Conservation (phyloP, 2,329 filamentous ascomycete genomes). For the Aplosporella prunicola region DNA sequence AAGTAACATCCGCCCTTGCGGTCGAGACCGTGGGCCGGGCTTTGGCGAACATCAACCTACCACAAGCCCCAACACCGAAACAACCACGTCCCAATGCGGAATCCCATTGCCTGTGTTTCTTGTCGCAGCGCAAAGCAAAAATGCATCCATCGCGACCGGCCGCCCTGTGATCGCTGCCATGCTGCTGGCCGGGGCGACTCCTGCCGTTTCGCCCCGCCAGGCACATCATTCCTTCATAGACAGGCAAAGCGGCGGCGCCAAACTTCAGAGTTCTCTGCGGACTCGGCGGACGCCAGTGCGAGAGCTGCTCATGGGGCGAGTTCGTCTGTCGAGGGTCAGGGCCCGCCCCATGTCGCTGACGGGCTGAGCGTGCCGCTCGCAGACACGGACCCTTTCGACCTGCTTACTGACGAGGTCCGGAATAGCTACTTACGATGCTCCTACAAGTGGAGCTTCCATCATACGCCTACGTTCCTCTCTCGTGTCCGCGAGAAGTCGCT, state of each 20-base stretch:
- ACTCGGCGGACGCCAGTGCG: not conserved
- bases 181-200: constrained; percentile 21
- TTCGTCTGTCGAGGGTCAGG: constrained; percentile 14
- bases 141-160: constrained; percentile 30
- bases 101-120: constrained; percentile 30
- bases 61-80: not conserved
- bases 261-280: constrained; percentile 15
- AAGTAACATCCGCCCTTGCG: too few species aligned
- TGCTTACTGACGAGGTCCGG: constrained; percentile 33
- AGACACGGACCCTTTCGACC: constrained; percentile 27
- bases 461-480: constrained; percentile 30
- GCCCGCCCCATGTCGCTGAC: too few species aligned
- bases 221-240: constrained; percentile 29
- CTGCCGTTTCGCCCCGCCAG: constrained; percentile 30
- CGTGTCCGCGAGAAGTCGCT: constrained; percentile 29
- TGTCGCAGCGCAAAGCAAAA: constrained; percentile 31
- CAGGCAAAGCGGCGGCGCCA: constrained; percentile 28
- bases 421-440: constrained; percentile 32
- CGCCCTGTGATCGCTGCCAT: constrained; percentile 31
- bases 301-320: not conserved
- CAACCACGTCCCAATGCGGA: constrained; percentile 22
- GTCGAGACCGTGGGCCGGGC: too few species aligned
- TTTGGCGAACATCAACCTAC: too few species aligned
- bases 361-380: constrained; percentile 16
- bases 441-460: constrained; percentile 36